Evolutionary conservation across 345 rosid species (phyloP).

Genomic region (Iberis pinnata): DNA sequence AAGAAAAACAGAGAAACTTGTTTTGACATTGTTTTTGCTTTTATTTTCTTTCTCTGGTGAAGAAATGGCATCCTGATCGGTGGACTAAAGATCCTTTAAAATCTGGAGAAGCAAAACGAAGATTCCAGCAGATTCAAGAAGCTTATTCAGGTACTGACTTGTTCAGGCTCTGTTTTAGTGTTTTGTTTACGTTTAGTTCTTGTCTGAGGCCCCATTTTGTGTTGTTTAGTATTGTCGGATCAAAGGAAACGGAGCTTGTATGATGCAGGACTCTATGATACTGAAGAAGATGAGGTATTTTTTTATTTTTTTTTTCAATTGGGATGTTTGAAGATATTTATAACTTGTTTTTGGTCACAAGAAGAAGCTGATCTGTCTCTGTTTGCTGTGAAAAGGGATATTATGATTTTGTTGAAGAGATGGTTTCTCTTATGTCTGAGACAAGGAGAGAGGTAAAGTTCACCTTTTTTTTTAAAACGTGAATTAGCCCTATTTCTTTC

Average conservation of each 20-base stretch:
- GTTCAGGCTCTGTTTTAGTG: neutral
- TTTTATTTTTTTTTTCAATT: neutral
- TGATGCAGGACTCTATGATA: slow-evolving; percentile 80
- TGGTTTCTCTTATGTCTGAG: slow-evolving; percentile 73
- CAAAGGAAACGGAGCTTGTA: slow-evolving; percentile 61
- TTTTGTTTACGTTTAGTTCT: neutral
- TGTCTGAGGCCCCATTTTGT: slow-evolving; percentile 13
- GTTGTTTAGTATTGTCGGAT: slow-evolving; percentile 54
- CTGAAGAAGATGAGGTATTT: slow-evolving; percentile 51
- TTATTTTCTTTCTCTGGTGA: neutral
- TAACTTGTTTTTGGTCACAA: neutral
- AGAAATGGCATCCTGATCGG: slow-evolving; percentile 98
- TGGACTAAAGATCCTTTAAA: slow-evolving; percentile 41
- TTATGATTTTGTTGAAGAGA: slow-evolving; percentile 75
- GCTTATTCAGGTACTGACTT: slow-evolving; percentile 79
- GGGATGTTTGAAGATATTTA: neutral
- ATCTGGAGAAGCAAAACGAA: slow-evolving; percentile 67
- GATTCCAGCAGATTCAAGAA: slow-evolving; percentile 90
- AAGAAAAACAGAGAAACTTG: neutral
- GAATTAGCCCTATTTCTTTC: too few relatives aligned
- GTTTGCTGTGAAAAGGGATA: slow-evolving; percentile 38
- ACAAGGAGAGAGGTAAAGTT: slow-evolving; percentile 51
- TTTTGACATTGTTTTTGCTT: neutral
- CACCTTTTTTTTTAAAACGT: neutral
- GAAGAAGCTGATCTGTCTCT: neutral